Base-by-base conservation (phyloP, 2,329 filamentous ascomycete species). In the Cladophialophora chaetospira region DNA sequence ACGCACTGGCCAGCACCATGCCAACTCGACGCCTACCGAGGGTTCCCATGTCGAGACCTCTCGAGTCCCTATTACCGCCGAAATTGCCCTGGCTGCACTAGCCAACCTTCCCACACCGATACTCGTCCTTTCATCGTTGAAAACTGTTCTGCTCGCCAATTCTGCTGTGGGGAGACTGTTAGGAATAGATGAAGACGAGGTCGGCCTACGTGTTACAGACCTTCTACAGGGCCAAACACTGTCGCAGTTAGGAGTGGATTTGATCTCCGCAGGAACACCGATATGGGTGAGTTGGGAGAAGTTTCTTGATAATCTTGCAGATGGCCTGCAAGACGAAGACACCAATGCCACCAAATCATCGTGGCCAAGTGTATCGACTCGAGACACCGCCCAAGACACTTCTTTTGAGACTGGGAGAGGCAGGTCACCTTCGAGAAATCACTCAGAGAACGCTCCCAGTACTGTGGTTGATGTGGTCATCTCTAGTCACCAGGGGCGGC, bases 51-150 rank as follows among this genome's bases (percentile, higher is more conserved):
- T 66, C 48, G 53, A 64, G 15, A 44, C 62, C 3, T 59, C 65
- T 13, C 61, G 47, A 3, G 33, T 52, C 11, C 53, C 66, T 11
- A 51, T 53, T 28, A 54, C 60, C 9, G 59, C 65, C 29, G 64
- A 67, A 31, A 69, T 72, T 48, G 85, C 87, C 19, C 84, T 89
- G 57, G 82, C 85, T 1, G 84, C 87, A 4, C 75, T 92, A 72
- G 87, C 89, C 66, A 90, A 88, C 67, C 76, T 92, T 4, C 89
- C 88, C 0, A 83, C 89, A 44, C 88, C 88, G 0, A 70, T 89
- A 3, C 70, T 91, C 31, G 83, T 92, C 1, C 73, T 92, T 31
- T 86, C 86, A 48, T 82, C 79, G 31, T 67, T 82, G 26, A 91
- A 91, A 71, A 88, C 85, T 0, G 81, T 91, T 2, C 79, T 88